A percentile compares a stretch with the other conserved stretches of the same genome.
Evolutionary conservation across 1,139 yeast species (phyloP).

Genomic region (Candida dubliniensis): DNA sequence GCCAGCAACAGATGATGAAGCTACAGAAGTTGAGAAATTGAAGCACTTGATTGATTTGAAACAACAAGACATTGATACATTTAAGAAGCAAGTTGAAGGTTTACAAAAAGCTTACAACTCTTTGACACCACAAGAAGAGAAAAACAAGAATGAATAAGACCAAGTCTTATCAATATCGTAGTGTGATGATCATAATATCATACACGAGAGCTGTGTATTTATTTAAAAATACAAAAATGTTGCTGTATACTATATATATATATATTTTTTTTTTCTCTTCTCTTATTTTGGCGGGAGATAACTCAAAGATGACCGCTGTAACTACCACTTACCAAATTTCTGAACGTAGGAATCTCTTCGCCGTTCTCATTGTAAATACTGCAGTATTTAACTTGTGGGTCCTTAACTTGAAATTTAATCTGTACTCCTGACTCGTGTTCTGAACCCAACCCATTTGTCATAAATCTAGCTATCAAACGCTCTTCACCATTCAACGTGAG

Average conservation of each 20-base stretch:
- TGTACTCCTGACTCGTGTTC: slow-evolving; percentile 74
- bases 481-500: slow-evolving; percentile 50
- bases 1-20: slow-evolving; percentile 22
- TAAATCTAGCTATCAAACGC: slow-evolving; percentile 68
- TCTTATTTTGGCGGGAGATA: background rate
- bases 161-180: too few species aligned
- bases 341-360: slow-evolving; percentile 28
- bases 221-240: too few species aligned
- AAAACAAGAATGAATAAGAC: slow-evolving; percentile 9
- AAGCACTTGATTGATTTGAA: slow-evolving; percentile 44
- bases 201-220: background rate
- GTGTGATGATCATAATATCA: background rate
- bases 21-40: slow-evolving; percentile 36
- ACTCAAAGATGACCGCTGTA: slow-evolving; percentile 31
- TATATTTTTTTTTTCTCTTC: background rate
- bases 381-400: slow-evolving; percentile 28
- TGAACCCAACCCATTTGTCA: slow-evolving; percentile 59
- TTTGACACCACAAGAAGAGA: slow-evolving; percentile 23
- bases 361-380: slow-evolving; percentile 20
- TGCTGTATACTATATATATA: too few species aligned
- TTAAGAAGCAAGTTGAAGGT: slow-evolving; percentile 55
- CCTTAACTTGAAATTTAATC: slow-evolving; percentile 51
- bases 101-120: slow-evolving; percentile 54
- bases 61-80: slow-evolving; percentile 47
- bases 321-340: slow-evolving; percentile 38